Conservation (phyloP, 208 protist genomes). For the Crithidia fasciculata region DNA sequence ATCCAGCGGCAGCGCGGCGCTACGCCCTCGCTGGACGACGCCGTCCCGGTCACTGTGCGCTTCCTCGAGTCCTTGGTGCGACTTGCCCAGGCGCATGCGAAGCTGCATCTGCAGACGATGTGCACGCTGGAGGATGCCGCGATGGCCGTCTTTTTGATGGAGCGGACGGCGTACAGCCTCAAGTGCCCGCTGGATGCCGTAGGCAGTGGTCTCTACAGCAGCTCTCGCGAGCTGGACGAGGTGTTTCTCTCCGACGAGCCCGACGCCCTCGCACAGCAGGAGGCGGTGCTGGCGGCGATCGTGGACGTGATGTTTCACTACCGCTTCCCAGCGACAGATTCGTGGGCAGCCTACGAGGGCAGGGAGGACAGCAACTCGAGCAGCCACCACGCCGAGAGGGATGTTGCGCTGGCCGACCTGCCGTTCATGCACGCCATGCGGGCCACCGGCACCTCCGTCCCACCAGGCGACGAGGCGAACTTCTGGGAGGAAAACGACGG, state of each 20-base stretch:
- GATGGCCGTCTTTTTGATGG: conserved; percentile 89
- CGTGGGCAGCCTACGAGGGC: not conserved
- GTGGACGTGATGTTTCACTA: conserved; percentile 71
- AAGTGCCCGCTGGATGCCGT: conserved; percentile 81
- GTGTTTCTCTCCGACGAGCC: conserved; percentile 62
- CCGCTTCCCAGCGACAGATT: conserved; percentile 22
- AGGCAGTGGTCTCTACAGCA: conserved; percentile 69
- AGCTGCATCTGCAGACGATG: conserved; percentile 89
- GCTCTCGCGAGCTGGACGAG: conserved; percentile 72
- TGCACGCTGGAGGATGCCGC: conserved; percentile 85
- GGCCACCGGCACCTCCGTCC: not conserved
- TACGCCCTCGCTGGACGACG: conserved; percentile 77
- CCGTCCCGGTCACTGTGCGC: conserved; percentile 95
- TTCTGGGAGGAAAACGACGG: not conserved
- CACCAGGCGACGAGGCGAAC: not conserved
- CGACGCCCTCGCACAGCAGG: conserved; percentile 44
- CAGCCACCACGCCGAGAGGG: not conserved
- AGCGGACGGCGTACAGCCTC: conserved; percentile 83
- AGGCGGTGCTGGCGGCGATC: conserved; percentile 57
- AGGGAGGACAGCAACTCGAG: conserved; percentile 7
- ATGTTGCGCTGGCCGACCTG: conserved; percentile 29
- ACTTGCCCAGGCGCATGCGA: conserved; percentile 94
- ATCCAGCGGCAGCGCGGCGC: conserved; percentile 75
- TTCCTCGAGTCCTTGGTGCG: conserved; percentile 96
- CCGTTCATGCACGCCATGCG: conserved; percentile 41